These are phyloP conservation scores for Gossypium trilobum DNA, from an alignment of 441 rosid species.

Conservation along the genomic window DNA sequence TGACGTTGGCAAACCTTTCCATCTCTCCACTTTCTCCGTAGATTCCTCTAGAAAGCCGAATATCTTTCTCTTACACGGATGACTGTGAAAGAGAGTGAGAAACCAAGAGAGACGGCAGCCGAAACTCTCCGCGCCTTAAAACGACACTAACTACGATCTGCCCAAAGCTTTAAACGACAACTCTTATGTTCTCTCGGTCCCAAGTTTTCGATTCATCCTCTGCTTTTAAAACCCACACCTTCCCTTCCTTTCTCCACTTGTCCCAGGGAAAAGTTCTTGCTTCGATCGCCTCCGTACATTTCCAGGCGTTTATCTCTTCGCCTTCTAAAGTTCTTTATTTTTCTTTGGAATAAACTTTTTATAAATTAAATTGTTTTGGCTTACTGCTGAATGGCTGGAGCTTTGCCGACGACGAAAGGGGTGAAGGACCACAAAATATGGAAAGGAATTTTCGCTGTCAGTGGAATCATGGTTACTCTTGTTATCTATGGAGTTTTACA, in stretches of 20 bases:
- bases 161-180: constrained; percentile 1
- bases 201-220: background rate
- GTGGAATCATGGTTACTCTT: constrained; percentile 85
- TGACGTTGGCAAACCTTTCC: background rate
- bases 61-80: background rate
- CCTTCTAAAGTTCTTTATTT: background rate
- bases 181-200: background rate
- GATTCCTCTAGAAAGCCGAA: background rate
- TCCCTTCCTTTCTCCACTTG: background rate
- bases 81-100: background rate
- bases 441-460: constrained; percentile 67
- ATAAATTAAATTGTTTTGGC: constrained; percentile 5
- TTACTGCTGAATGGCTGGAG: constrained; percentile 41
- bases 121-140: constrained; percentile 22
- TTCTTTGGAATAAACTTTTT: background rate
- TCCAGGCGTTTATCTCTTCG: background rate
- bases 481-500: constrained; percentile 84
- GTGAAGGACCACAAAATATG: constrained; percentile 50
- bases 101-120: background rate
- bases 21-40: background rate
- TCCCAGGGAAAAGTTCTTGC: background rate
- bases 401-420: constrained; percentile 25
- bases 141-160: constrained; percentile 20
- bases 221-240: background rate
- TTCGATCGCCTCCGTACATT: constrained; percentile 4